Conservation (phyloP, 805 yeast species). For the Yamadazyma ubonensis region DNA sequence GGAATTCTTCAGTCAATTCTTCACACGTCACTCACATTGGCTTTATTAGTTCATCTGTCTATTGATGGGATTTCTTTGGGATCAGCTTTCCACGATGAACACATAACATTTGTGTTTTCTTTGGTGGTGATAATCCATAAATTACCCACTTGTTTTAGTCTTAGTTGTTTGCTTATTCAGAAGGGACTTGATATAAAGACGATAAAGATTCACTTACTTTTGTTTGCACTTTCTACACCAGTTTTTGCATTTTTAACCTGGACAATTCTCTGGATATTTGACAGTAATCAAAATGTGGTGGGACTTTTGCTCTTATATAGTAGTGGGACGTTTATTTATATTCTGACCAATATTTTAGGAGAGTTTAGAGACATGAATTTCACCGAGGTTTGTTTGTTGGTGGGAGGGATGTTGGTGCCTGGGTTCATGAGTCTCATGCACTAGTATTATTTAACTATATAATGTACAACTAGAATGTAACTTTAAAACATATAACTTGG, state of each 20-base stretch:
- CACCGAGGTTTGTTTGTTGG: constrained; percentile 17
- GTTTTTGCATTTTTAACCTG: constrained; percentile 55
- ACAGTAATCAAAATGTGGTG: constrained; percentile 37
- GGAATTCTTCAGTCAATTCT: constrained; percentile 25
- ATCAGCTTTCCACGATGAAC: constrained; percentile 46
- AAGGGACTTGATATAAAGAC: constrained; percentile 29
- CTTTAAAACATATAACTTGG: no score
- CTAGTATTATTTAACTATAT: constrained; percentile 13
- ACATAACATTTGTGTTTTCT: constrained; percentile 47
- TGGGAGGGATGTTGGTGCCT: constrained; percentile 29
- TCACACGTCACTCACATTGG: constrained; percentile 52
- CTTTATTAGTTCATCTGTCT: constrained; percentile 62
- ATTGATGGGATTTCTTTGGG: constrained; percentile 78
- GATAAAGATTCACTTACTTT: constrained; percentile 46
- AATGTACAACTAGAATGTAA: no score
- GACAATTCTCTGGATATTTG: constrained; percentile 30
- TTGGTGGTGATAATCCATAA: constrained; percentile 68
- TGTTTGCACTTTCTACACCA: constrained; percentile 64
- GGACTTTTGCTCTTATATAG: constrained; percentile 61
- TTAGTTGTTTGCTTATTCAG: constrained; percentile 52
- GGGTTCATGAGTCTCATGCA: constrained; percentile 23
- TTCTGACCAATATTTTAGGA: constrained; percentile 57
- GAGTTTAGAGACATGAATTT: constrained; percentile 7
- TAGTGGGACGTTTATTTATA: constrained; percentile 73
- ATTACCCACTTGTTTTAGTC: constrained; percentile 71